These are phyloP conservation scores for Starmerella etchellsii DNA, from an alignment of 805 yeast genomes.

Conservation along the genomic window DNA sequence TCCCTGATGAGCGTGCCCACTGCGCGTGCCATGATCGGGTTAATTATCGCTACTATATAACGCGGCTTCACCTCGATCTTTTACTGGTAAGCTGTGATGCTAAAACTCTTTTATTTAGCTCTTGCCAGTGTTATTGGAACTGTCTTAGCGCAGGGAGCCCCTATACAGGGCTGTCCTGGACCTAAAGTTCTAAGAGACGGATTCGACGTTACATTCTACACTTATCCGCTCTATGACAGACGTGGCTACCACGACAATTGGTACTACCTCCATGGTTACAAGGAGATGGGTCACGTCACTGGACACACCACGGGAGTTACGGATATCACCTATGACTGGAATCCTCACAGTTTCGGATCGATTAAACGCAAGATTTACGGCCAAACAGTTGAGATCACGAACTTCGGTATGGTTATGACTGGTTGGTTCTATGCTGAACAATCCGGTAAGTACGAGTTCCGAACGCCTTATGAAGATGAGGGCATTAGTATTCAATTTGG, in stretches of 20 bases:
- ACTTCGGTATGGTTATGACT: slow-evolving; percentile 1
- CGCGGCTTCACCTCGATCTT: no score
- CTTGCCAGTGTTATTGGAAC: not conserved
- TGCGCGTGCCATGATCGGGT: no score
- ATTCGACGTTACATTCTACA: not conserved
- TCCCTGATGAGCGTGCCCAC: no score
- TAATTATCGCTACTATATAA: no score
- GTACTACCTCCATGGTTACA: not conserved
- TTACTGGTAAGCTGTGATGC: no score
- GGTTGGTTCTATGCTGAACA: slow-evolving; percentile 2
- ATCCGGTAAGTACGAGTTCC: slow-evolving; percentile 1
- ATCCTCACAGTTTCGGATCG: not conserved
- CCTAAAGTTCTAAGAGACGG: not conserved
- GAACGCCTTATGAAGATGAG: slow-evolving; percentile 1
- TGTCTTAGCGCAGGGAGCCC: not conserved
- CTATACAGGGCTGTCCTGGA: slow-evolving; percentile 1
- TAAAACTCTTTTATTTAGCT: no score
- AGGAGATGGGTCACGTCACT: not conserved
- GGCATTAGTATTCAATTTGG: slow-evolving; percentile 5
- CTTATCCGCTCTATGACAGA: not conserved
- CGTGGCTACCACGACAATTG: not conserved
- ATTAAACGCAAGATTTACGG: not conserved
- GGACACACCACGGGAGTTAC: not conserved
- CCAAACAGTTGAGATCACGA: not conserved
- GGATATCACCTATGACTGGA: not conserved